These are phyloP conservation scores for Apiospora sp. DNA, from an alignment of 2,329 filamentous ascomycete genomes.

Conservation along the genomic window DNA sequence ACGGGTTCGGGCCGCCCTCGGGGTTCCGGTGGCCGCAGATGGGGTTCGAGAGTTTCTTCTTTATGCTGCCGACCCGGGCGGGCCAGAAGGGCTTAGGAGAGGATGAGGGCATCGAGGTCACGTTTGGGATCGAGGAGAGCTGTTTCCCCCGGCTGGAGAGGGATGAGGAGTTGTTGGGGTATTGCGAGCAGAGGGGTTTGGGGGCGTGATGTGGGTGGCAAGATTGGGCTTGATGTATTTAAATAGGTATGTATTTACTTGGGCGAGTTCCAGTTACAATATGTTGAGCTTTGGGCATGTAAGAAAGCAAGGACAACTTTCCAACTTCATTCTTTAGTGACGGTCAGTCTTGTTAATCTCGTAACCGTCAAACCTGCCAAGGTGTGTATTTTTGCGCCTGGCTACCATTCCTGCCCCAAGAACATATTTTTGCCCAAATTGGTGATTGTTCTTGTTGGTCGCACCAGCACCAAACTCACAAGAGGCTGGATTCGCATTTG, in stretches of 20 bases:
- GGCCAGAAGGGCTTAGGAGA: not conserved
- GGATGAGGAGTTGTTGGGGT: slow-evolving; percentile 20
- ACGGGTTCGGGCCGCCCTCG: slow-evolving; percentile 20
- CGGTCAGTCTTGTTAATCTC: not conserved
- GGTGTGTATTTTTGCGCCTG: not conserved
- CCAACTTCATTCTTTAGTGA: not conserved
- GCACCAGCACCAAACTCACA: too few species aligned
- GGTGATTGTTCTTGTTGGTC: too few species aligned
- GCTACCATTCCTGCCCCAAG: not conserved
- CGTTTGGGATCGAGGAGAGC: slow-evolving; percentile 19
- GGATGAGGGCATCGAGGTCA: slow-evolving; percentile 23
- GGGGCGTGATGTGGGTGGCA: not conserved
- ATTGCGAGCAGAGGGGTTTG: slow-evolving; percentile 23
- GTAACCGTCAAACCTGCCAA: not conserved
- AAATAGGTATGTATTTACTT: not conserved
- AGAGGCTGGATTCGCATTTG: not conserved
- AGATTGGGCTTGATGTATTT: not conserved
- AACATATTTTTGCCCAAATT: not conserved
- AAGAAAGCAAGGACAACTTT: not conserved
- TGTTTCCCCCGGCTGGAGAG: slow-evolving; percentile 15
- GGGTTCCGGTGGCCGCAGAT: slow-evolving; percentile 23
- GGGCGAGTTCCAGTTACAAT: not conserved
- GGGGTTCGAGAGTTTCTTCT: slow-evolving; percentile 25
- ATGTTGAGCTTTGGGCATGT: not conserved
- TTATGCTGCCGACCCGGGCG: slow-evolving; percentile 18